A percentile compares a stretch with the other conserved stretches of the same genome.
phyloP scores from a whole-genome alignment of 495 filamentous ascomycete genomes.

The Xylaria curta region DNA sequence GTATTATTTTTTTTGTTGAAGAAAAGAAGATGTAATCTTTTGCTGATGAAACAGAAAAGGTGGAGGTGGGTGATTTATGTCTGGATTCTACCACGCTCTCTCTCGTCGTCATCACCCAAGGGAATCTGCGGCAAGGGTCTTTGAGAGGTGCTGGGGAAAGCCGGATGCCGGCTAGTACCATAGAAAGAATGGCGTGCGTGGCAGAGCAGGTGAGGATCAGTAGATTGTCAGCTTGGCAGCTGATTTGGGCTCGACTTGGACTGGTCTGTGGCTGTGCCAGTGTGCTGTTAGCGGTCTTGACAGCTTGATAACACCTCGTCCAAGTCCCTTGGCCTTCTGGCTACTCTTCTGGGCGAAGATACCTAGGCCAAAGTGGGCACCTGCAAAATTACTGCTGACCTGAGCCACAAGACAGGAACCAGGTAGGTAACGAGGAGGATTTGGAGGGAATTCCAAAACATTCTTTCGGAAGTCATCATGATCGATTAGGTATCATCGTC shows the following conservation, averaged over 20 bases:
- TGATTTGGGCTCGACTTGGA: not conserved
- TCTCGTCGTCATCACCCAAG: slow-evolving; percentile 7
- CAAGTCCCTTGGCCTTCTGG: not conserved
- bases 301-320: too few relatives aligned
- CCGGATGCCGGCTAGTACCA: slow-evolving; percentile 13
- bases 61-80: slow-evolving; percentile 7
- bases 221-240: slow-evolving; percentile 1
- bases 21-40: not conserved
- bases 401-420: not conserved
- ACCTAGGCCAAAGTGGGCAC: not conserved
- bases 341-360: slow-evolving; percentile 6
- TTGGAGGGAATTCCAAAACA: slow-evolving; percentile 15
- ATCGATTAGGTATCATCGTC: not conserved
- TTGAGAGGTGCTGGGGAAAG: not conserved
- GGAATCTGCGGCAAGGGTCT: slow-evolving; percentile 6
- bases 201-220: slow-evolving; percentile 8
- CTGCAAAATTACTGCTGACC: slow-evolving; percentile 14
- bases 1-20: not conserved
- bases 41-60: slow-evolving; percentile 1
- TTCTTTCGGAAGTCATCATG: not conserved
- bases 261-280: slow-evolving; percentile 13
- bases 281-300: not conserved
- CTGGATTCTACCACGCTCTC: slow-evolving; percentile 1
- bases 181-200: slow-evolving; percentile 10
- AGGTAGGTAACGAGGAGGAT: not conserved